Conservation (phyloP, 2,329 filamentous ascomycete genomes). For the Bimuria novae-zelandiae region DNA sequence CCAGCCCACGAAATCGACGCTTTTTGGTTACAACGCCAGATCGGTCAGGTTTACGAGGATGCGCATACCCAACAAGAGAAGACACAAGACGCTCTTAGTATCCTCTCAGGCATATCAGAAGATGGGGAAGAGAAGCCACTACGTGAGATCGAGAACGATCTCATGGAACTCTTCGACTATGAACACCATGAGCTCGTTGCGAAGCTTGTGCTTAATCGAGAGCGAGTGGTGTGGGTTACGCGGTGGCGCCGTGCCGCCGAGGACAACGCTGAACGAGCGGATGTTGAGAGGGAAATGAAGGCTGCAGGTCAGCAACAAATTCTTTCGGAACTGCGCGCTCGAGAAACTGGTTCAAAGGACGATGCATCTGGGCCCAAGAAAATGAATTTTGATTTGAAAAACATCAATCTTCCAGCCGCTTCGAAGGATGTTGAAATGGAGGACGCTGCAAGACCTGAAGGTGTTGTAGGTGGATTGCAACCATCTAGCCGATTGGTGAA, state of each 20-base stretch:
- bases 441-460: constrained; percentile 46
- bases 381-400: constrained; percentile 84
- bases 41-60: constrained; percentile 85
- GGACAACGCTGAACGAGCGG: constrained; percentile 70
- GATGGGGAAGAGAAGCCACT: constrained; percentile 83
- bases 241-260: constrained; percentile 81
- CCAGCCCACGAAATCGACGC: constrained; percentile 91
- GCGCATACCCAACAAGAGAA: constrained; percentile 94
- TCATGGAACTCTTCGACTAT: constrained; percentile 98
- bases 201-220: constrained; percentile 86
- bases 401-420: constrained; percentile 75
- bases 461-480: constrained; percentile 78
- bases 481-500: constrained; percentile 90
- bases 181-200: constrained; percentile 92
- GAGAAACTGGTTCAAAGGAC: constrained; percentile 62
- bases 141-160: constrained; percentile 94
- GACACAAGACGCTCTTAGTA: constrained; percentile 79
- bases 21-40: constrained; percentile 94
- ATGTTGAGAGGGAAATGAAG: constrained; percentile 87
- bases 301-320: constrained; percentile 86
- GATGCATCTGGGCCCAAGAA: constrained; percentile 68
- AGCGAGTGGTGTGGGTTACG: constrained; percentile 96
- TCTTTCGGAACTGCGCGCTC: constrained; percentile 83
- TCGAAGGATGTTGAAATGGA: constrained; percentile 55
- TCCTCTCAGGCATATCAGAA: constrained; percentile 75